Evolutionary conservation across 352 stramenopile species (phyloP).

Genomic region (Globisporangium recalcitrans): DNA sequence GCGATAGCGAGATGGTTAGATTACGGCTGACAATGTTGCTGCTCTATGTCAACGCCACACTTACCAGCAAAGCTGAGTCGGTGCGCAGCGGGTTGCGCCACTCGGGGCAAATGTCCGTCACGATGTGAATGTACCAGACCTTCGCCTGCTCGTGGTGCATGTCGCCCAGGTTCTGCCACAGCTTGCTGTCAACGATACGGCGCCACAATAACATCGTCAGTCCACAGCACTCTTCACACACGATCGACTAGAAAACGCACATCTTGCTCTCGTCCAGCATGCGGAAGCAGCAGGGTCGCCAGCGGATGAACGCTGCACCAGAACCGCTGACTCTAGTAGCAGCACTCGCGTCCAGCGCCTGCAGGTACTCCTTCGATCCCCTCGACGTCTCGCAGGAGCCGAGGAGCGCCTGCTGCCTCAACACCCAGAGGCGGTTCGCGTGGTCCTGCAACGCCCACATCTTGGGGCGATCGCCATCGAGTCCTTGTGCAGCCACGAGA

Average conservation of each 20-base stretch:
- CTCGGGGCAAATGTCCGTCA: slow-evolving; percentile 47
- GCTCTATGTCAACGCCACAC: too few species aligned
- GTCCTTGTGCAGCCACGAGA: slow-evolving; percentile 51
- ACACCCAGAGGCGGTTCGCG: slow-evolving; percentile 42
- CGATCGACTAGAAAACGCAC: slow-evolving; percentile 23
- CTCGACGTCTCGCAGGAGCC: slow-evolving; percentile 55
- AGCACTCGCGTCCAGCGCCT: not conserved
- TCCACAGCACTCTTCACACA: not conserved
- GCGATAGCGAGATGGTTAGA: too few species aligned
- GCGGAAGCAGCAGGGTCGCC: slow-evolving; percentile 35
- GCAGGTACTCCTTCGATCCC: slow-evolving; percentile 39
- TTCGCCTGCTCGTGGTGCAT: slow-evolving; percentile 42
- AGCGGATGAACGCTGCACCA: slow-evolving; percentile 4
- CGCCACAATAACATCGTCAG: not conserved
- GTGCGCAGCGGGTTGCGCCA: slow-evolving; percentile 45
- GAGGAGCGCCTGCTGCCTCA: slow-evolving; percentile 52
- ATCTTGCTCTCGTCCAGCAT: slow-evolving; percentile 47
- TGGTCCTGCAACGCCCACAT: slow-evolving; percentile 48
- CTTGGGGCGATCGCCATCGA: slow-evolving; percentile 33
- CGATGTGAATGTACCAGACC: slow-evolving; percentile 45
- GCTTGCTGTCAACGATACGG: slow-evolving; percentile 24
- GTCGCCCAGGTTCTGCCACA: slow-evolving; percentile 58
- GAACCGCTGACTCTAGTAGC: not conserved
- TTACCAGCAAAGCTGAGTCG: slow-evolving; percentile 54
- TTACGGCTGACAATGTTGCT: not conserved